Evolutionary conservation across 352 stramenopile genomes (phyloP), one percentile per base, ranked within the genome.

Genomic region (Phytophthora melonis): DNA sequence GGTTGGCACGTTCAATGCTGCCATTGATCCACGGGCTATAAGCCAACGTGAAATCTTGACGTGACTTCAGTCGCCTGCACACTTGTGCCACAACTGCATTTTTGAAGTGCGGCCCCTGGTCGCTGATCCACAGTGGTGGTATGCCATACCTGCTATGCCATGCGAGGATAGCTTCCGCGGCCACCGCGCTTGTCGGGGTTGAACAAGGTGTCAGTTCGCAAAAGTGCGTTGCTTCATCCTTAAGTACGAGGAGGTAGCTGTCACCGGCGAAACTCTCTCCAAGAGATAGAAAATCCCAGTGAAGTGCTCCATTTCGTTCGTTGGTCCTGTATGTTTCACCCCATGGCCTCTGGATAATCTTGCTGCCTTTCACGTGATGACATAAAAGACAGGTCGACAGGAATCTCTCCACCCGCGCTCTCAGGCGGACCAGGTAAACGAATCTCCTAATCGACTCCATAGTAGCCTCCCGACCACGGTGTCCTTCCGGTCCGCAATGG

Each of bases 11-110:
- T 34, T 82, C 72, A 16, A 82, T 63, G 16, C 68, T 74, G 4
- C 72, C 78, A 41, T 81, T 82, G 8, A 75, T 72, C 78, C 75
- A 81, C n/a, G 72, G 72, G 3, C 23, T 55, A 63, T 81, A 83
- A 3, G 66, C 56, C 5, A 71, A 27, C 9, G 65, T 66, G 39
- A 81, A 75, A 13, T 75, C 21, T 52, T 84, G 77, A 0, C 70
- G 0, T 23, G 32, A 47, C 13, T 68, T 72, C 0, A 80, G 55
- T 0, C 61, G 45, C 25, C 30, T 18, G 19, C 41, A 62, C 4
- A 85, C 21, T 47, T 79, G 63, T 21, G 6, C 2, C 8, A 82
- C 55, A 3, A 79, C 59, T 39, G 65, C 27, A 49, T 77, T 85
- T 27, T 74, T 80, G 53, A 81, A 85, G 45, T 82, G 78, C 8